Evolutionary conservation across 345 rosid species (phyloP), one percentile per base, ranked within the genome.

Genomic region (Durio zibethinus): DNA sequence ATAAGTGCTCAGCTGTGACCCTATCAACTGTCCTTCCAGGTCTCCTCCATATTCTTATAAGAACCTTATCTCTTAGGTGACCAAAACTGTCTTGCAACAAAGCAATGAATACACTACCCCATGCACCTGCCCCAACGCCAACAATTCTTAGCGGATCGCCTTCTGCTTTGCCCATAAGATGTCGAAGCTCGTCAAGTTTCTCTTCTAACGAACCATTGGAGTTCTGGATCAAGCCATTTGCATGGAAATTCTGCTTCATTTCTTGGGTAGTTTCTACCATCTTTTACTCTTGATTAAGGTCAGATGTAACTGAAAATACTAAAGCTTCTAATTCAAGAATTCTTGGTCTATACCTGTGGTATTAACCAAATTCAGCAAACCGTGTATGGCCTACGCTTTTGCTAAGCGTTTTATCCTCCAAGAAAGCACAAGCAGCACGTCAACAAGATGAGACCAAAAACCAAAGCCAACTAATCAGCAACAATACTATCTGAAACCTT

Each of bases 101-200:
- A 25, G 99, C 97, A 72, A 91, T 84, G 77, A 93, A 96, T 56
- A 93, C 99, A 82, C 98, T 93, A 40, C 98, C 98, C 98, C 99
- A 96, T 67, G 98, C 99, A 69, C 99, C 98, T 0, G 97, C 98
- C 38, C 99, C 99, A 31, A 96, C 87, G 29, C 98, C 94, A 10
- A 92, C 98, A 63, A 93, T 91, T 82, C 94, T 92, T 29, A 96
- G 77, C 0, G 98, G 97, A 84, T 92, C 97, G 10, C 93, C 92
- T 33, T 92, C 93, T 1, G 91, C 81, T 81, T 96, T 96, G 23
- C 94, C 95, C 53, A 92, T 54, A 15, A 92, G 82, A 57, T 54
- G 71, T n/a, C 98, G 89, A 76, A 92, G 88, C 62, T 91, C 97
- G 65, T 92, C 95, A 15, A 96, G 91, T 82, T 91, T 96, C 84